Percentiles rank a stretch among this genome's conserved stretches.
Conservation (phyloP, 192 early-diverging fungal genomes). For the Podila epicladia region DNA sequence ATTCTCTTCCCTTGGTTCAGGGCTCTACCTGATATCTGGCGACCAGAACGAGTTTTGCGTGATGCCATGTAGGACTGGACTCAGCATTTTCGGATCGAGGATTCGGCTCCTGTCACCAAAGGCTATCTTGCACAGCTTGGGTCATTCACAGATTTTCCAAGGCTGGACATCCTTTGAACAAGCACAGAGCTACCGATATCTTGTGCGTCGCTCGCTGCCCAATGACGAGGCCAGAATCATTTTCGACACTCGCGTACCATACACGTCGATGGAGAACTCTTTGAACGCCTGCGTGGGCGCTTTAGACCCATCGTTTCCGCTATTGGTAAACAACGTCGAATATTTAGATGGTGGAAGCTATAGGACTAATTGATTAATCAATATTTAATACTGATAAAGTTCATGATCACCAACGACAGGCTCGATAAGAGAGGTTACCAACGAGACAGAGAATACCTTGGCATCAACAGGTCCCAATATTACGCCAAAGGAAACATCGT, state of each 20-base stretch:
- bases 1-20: too few species aligned
- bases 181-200: constrained; percentile 19
- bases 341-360: too few species aligned
- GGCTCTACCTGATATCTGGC: too few species aligned
- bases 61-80: too few species aligned
- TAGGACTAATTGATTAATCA: not conserved
- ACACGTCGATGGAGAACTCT: constrained; percentile 11
- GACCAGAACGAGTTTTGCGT: too few species aligned
- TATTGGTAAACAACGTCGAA: not conserved
- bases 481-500: constrained; percentile 13
- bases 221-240: constrained; percentile 9
- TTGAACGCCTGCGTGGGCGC: constrained; percentile 18
- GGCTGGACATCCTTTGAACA: constrained; percentile 25
- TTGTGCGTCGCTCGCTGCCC: constrained; percentile 22
- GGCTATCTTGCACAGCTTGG: constrained; percentile 9
- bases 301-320: constrained; percentile 27
- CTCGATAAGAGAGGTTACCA: constrained; percentile 1
- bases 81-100: too few species aligned
- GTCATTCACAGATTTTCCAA: constrained; percentile 30
- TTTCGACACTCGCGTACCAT: constrained; percentile 13
- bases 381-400: constrained; percentile 18
- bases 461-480: constrained; percentile 8
- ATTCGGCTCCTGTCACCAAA: too few species aligned
- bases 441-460: constrained; percentile 6
- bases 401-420: constrained; percentile 12